These are phyloP conservation scores for Juglanconis oblonga DNA, from an alignment of 2,329 filamentous ascomycete genomes.

Conservation along the genomic window DNA sequence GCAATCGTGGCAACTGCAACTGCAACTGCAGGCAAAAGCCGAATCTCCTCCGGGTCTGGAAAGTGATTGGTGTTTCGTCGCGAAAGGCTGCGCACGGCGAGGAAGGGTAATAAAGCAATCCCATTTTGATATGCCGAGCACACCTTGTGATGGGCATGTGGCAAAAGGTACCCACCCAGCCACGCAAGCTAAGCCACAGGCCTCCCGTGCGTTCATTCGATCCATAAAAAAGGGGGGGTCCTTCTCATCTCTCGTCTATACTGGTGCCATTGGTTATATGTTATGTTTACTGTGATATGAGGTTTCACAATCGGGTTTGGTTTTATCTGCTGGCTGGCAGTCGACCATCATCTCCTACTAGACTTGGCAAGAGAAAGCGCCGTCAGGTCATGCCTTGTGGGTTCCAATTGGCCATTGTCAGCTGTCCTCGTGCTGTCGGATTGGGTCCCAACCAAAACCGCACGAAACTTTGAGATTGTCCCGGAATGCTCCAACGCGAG, in stretches of 20 bases:
- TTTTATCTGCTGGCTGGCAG: too few relatives aligned
- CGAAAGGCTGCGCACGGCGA: too few relatives aligned
- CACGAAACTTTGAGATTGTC: neutral
- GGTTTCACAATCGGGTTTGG: too few relatives aligned
- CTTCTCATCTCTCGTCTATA: neutral
- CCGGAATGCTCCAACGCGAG: neutral
- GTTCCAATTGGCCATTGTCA: neutral
- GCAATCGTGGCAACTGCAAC: too few relatives aligned
- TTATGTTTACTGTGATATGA: too few relatives aligned
- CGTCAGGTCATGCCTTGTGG: constrained; percentile 10
- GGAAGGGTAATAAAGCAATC: too few relatives aligned
- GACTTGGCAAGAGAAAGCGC: neutral
- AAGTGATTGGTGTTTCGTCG: too few relatives aligned
- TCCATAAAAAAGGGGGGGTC: neutral
- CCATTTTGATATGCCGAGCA: neutral
- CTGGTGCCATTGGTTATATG: too few relatives aligned
- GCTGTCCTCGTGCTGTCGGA: too few relatives aligned
- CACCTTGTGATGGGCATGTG: neutral
- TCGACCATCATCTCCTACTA: too few relatives aligned
- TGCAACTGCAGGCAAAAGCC: too few relatives aligned
- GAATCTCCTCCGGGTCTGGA: too few relatives aligned
- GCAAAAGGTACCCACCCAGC: constrained; percentile 8
- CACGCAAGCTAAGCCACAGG: constrained; percentile 19
- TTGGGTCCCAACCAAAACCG: neutral
- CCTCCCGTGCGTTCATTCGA: constrained; percentile 14